Conservation (phyloP, 495 filamentous ascomycete genomes). For the Paragyromitra xinjiangensis region DNA sequence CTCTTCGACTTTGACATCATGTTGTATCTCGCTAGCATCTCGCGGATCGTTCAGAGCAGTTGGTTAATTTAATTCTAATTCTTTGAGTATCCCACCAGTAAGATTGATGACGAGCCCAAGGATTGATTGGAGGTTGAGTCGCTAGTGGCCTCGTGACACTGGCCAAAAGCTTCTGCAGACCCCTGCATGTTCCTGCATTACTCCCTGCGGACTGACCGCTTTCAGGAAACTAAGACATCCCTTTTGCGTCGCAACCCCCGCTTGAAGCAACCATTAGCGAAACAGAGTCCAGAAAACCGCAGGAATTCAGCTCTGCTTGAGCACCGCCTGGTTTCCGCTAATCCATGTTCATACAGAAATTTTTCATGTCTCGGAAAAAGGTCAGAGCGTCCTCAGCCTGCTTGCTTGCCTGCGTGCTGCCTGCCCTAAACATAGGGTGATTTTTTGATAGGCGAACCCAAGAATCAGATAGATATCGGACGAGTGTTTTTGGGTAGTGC, state of each 20-base stretch:
- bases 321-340: constrained; percentile 42
- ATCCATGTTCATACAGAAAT: constrained; percentile 45
- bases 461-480: constrained; percentile 40
- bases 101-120: constrained; percentile 25
- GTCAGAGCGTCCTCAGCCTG: constrained; percentile 51
- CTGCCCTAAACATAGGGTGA: constrained; percentile 45
- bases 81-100: constrained; percentile 18
- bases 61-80: constrained; percentile 30
- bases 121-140: constrained; percentile 44
- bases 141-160: constrained; percentile 52
- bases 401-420: no score
- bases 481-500: constrained; percentile 25
- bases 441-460: constrained; percentile 37
- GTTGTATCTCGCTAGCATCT: constrained; percentile 29
- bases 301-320: constrained; percentile 46
- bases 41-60: constrained; percentile 24
- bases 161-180: constrained; percentile 48
- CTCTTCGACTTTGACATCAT: constrained; percentile 40
- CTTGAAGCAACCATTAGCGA: constrained; percentile 54
- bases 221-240: constrained; percentile 54
- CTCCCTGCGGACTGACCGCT: constrained; percentile 55
- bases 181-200: constrained; percentile 56
- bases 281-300: constrained; percentile 38
- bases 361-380: constrained; percentile 55
- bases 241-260: constrained; percentile 40